Evolutionary conservation across 1,284 basidiomycete genomes (phyloP).

Genomic region (Sphagnurus paluster): DNA sequence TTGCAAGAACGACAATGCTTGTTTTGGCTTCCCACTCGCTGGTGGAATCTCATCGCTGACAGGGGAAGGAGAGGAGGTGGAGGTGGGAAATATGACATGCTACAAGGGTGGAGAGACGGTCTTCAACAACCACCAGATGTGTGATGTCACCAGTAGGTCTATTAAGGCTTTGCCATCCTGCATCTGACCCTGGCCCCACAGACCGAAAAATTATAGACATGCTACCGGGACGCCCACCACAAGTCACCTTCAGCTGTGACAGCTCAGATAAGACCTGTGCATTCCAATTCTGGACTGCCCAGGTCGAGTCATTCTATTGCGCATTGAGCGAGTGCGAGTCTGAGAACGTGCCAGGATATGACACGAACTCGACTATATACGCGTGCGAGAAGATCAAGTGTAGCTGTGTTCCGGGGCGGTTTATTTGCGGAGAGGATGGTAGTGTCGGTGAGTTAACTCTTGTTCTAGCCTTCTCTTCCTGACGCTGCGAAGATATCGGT

Average conservation of each 20-base stretch:
- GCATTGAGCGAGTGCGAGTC: slow-evolving; percentile 70
- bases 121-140: slow-evolving; percentile 94
- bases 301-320: slow-evolving; percentile 96
- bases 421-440: slow-evolving; percentile 95
- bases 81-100: slow-evolving; percentile 82
- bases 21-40: slow-evolving; percentile 71
- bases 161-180: background rate
- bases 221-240: slow-evolving; percentile 85
- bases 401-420: slow-evolving; percentile 87
- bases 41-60: slow-evolving; percentile 40
- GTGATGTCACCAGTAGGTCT: slow-evolving; percentile 90
- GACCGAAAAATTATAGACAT: slow-evolving; percentile 90
- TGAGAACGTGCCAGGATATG: slow-evolving; percentile 51
- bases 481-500: slow-evolving; percentile 70
- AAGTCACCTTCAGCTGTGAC: slow-evolving; percentile 93
- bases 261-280: slow-evolving; percentile 63
- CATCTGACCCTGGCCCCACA: slow-evolving; percentile 28
- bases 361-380: slow-evolving; percentile 76
- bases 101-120: slow-evolving; percentile 92
- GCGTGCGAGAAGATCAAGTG: slow-evolving; percentile 84
- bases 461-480: background rate
- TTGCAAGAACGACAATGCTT: slow-evolving; percentile 81
- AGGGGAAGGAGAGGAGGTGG: slow-evolving; percentile 45
- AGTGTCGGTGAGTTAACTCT: slow-evolving; percentile 74
- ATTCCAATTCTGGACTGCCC: slow-evolving; percentile 98